phyloP scores from a whole-genome alignment of 164 flowering plant genomes.

The Umbellularia californica region DNA sequence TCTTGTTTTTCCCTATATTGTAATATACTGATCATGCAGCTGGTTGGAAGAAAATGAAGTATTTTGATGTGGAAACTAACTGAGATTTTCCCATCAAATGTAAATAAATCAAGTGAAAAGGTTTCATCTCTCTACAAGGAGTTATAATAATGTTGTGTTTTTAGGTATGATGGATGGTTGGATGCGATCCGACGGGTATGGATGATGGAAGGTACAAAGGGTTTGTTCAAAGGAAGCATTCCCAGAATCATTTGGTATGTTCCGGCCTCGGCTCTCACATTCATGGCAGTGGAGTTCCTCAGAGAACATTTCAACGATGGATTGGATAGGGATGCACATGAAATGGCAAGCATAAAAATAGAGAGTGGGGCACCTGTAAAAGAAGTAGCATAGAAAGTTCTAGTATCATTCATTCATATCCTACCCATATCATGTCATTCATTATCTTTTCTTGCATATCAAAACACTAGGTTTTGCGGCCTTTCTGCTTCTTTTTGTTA shows the following conservation, averaged over 20 bases:
- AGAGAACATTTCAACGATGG: slow-evolving; percentile 62
- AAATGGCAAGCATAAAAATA: slow-evolving; percentile 45
- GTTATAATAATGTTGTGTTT: background rate
- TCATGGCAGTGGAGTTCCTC: slow-evolving; percentile 92
- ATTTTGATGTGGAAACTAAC: background rate
- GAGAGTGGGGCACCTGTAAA: slow-evolving; percentile 41
- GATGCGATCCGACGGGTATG: slow-evolving; percentile 62
- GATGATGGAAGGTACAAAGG: slow-evolving; percentile 63
- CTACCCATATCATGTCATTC: background rate
- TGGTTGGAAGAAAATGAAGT: background rate
- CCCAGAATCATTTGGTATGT: slow-evolving; percentile 90
- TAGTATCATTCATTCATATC: slow-evolving; percentile 5
- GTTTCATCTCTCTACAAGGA: background rate
- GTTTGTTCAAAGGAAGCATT: slow-evolving; percentile 81
- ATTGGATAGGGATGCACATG: slow-evolving; percentile 19
- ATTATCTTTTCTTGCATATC: background rate
- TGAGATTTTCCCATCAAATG: background rate
- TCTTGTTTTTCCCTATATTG: background rate
- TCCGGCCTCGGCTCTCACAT: slow-evolving; percentile 91
- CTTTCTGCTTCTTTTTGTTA: too few relatives aligned
- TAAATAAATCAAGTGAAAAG: background rate
- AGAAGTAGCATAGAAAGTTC: slow-evolving; percentile 30
- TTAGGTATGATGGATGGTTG: slow-evolving; percentile 80
- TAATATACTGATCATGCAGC: background rate
- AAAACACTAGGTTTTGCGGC: too few relatives aligned